phyloP scores from a whole-genome alignment of 2,329 filamentous ascomycete genomes.

The Colletotrichum sp. region DNA sequence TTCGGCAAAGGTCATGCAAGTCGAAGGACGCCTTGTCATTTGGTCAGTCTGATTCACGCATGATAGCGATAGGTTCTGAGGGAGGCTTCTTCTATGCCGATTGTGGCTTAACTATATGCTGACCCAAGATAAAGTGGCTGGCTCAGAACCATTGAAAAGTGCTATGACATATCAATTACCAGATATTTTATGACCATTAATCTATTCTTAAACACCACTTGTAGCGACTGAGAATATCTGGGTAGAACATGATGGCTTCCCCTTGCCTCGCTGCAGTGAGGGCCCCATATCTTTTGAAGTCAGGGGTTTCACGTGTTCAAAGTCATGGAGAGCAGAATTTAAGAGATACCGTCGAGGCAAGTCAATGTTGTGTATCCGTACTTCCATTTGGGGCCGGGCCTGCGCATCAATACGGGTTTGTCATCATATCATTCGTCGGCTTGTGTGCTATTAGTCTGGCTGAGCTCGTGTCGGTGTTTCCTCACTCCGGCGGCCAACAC shows the following conservation, averaged over 20 bases:
- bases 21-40: no score
- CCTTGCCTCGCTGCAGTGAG: rapidly evolving
- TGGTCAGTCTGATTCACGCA: background rate
- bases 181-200: background rate
- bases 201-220: background rate
- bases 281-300: rapidly evolving
- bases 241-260: background rate
- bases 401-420: no score
- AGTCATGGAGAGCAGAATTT: no score
- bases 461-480: no score
- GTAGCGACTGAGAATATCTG: background rate
- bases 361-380: rapidly evolving
- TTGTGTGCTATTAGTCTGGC: no score
- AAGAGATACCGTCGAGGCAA: rapidly evolving
- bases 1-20: no score
- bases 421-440: no score
- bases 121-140: background rate
- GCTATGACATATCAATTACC: rapidly evolving
- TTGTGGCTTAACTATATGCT: background rate
- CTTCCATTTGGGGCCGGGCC: rapidly evolving
- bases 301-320: no score
- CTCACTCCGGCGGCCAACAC: no score
- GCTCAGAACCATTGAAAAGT: background rate
- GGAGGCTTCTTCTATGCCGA: rapidly evolving
- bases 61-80: background rate